phyloP scores from a whole-genome alignment of 345 rosid species.

The Punica granatum region DNA sequence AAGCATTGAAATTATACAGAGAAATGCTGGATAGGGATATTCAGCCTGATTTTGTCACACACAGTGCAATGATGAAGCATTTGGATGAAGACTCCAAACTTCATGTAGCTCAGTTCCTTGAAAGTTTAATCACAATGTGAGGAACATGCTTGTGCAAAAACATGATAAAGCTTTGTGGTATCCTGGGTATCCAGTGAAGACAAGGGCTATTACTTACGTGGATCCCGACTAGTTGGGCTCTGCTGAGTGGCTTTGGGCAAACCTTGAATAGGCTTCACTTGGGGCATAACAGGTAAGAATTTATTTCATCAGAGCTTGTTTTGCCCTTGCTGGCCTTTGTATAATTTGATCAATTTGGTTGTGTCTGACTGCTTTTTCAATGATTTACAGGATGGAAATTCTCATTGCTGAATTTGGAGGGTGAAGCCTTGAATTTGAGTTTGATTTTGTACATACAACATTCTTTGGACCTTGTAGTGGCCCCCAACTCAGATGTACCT shows the following conservation, averaged over 20 bases:
- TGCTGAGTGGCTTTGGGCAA: not conserved
- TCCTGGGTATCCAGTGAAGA: not conserved
- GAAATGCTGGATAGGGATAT: slow-evolving; percentile 59
- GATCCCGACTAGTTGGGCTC: not conserved
- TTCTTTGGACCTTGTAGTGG: not conserved
- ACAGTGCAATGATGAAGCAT: slow-evolving; percentile 46
- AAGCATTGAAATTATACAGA: slow-evolving; percentile 53
- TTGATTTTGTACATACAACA: not conserved
- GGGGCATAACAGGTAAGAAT: not conserved
- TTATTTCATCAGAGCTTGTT: not conserved
- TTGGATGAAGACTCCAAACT: slow-evolving; percentile 37
- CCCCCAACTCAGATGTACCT: not conserved
- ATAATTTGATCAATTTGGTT: not conserved
- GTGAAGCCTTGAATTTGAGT: not conserved
- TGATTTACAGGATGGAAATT: slow-evolving; percentile 1
- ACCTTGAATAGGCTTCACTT: not conserved
- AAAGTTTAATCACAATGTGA: slow-evolving; percentile 29
- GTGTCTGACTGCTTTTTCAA: not conserved
- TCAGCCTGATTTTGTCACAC: slow-evolving; percentile 53
- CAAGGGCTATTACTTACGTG: not conserved
- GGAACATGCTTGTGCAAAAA: slow-evolving; percentile 9
- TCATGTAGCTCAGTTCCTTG: slow-evolving; percentile 39
- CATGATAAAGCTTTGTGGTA: slow-evolving; percentile 9
- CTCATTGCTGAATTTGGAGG: not conserved
- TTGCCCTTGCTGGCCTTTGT: not conserved